phyloP scores from a whole-genome alignment of 164 flowering plant genomes.

The Paratinospora sagittata region DNA sequence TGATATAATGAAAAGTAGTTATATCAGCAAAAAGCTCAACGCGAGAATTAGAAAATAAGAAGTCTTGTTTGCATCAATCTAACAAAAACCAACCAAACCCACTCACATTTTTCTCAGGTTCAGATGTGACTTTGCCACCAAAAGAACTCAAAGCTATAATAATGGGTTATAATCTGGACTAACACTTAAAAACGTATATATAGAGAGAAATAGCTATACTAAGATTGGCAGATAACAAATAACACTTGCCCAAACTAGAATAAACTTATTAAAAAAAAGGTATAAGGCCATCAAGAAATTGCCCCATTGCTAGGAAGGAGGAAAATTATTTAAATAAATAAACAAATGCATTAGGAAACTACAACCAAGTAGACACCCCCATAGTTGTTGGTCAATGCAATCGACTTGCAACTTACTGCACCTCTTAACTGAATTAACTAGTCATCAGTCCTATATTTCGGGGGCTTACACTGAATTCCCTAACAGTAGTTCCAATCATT shows the following conservation, averaged over 20 bases:
- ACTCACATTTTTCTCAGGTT: too few species aligned
- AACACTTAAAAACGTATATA: too few species aligned
- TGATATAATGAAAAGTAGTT: not conserved
- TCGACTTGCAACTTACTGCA: not conserved
- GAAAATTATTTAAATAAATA: too few species aligned
- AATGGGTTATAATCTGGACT: too few species aligned
- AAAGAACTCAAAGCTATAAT: too few species aligned
- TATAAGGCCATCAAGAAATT: too few species aligned
- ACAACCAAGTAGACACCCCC: not conserved
- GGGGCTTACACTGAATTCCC: not conserved
- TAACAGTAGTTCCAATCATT: not conserved
- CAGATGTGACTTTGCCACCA: not conserved
- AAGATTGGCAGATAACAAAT: not conserved
- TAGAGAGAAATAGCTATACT: not conserved
- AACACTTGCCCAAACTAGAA: too few species aligned
- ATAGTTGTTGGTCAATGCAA: not conserved
- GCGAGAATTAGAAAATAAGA: not conserved
- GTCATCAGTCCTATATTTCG: not conserved
- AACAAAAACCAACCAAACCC: too few species aligned
- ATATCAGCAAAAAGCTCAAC: not conserved
- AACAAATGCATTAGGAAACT: not conserved
- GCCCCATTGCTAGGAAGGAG: too few species aligned
- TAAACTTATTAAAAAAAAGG: too few species aligned
- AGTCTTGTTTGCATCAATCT: too few species aligned
- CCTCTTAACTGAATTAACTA: not conserved